Evolutionary conservation across 805 yeast genomes (phyloP), one percentile per base, ranked within the genome.

Genomic region (Yarrowia hollandica): DNA sequence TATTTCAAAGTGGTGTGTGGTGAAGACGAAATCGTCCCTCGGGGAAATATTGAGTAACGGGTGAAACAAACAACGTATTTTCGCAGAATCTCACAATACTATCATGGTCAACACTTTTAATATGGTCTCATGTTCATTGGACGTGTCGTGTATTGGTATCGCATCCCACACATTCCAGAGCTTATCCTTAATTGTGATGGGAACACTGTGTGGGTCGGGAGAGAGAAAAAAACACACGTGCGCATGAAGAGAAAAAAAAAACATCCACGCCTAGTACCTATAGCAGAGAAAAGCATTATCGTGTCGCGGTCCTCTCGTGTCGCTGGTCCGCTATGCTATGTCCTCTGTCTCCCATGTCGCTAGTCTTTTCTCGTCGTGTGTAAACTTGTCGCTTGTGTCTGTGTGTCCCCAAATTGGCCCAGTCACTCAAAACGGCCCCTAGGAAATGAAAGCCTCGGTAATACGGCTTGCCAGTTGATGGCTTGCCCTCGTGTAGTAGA

Each of bases 351-450:
- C 19, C 30, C 48, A 16, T 28, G 52, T 30, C 35, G 34, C 25
- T 44, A n/a, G 35, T 19, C 26, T 28, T 44, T 44, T 44, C 52
- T 30, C 35, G 52, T 44, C 35, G 52, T 44, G 50, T 11, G 52
- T 44, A n/a, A 12, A 18, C 52, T 44, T 44, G 52, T 30, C 52
- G 35, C 6, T 16, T 18, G 11, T 5, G 34, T 16, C 23, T 26
- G n/a, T 14, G 16, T 16, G 11, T 15, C n/a, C n/a, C 14, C 52
- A 21, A 44, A 44, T 11, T 9, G 18, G 15, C 15, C 15, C 23
- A 26, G 34, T 30, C 34, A n/a, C 34, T 30, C 15, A 26, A 42
- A 12, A 6, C 10, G 28, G 28, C 15, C 34, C 34, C 23, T 42
- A 12, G n/a, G 33, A 26, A 26, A 16, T 41, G 33, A 26, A 41